Percentiles rank a stretch among this genome's conserved stretches.
Conservation (phyloP, 164 flowering plant genomes). For the Saururus chinensis region DNA sequence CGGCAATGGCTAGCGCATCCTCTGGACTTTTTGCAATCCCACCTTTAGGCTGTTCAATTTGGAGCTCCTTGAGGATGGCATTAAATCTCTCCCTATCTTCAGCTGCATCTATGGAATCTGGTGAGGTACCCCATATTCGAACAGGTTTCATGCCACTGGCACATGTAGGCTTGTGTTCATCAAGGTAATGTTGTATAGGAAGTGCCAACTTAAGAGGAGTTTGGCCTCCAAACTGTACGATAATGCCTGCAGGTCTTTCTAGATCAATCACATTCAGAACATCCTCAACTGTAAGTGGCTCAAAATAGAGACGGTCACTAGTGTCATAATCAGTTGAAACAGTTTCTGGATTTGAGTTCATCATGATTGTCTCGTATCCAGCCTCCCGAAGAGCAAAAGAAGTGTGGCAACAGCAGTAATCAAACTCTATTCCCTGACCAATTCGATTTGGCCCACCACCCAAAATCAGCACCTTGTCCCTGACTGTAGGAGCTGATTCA, state of each 20-base stretch:
- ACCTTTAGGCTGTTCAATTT: constrained; percentile 77
- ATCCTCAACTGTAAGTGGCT: constrained; percentile 91
- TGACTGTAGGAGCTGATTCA: constrained; percentile 74
- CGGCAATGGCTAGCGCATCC: constrained; percentile 71
- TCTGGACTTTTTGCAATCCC: constrained; percentile 77
- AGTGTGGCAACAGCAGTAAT: constrained; percentile 96
- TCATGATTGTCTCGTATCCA: constrained; percentile 90
- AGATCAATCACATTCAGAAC: constrained; percentile 73
- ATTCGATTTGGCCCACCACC: constrained; percentile 99
- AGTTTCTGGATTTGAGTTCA: constrained; percentile 97
- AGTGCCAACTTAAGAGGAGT: constrained; percentile 78
- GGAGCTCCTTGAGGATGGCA: constrained; percentile 54
- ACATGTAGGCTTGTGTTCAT: constrained; percentile 39
- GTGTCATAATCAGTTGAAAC: constrained; percentile 98
- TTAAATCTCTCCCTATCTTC: constrained; percentile 85
- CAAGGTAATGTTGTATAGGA: constrained; percentile 64
- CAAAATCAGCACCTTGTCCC: constrained; percentile 85
- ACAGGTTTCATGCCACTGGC: constrained; percentile 63
- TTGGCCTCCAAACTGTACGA: constrained; percentile 92
- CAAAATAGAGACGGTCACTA: constrained; percentile 94
- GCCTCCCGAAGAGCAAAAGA: constrained; percentile 95
- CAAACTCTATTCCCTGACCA: constrained; percentile 98
- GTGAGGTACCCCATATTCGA: constrained; percentile 82
- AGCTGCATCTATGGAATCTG: constrained; percentile 89
- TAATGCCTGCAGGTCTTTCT: constrained; percentile 88